Percentiles rank a stretch among this genome's conserved stretches.
Conservation (phyloP, 257 asterid genomes). For the Ilex asprella region DNA sequence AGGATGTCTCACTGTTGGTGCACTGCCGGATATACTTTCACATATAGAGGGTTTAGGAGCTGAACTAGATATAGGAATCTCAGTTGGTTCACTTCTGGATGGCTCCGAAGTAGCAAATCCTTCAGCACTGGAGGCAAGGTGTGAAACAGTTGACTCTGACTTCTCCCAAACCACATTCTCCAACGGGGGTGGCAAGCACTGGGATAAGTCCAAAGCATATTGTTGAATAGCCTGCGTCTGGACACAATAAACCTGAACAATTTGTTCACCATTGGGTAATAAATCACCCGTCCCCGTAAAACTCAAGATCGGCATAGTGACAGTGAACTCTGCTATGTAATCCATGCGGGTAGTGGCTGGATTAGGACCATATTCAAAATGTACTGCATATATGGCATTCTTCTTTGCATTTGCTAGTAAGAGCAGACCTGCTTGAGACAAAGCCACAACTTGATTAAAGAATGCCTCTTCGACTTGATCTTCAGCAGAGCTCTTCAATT, state of each 20-base stretch:
- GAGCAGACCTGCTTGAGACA: constrained; percentile 73
- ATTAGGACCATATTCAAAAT: constrained; percentile 77
- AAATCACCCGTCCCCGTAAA: constrained; percentile 85
- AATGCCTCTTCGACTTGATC: constrained; percentile 63
- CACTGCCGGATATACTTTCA: constrained; percentile 44
- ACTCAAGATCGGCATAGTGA: constrained; percentile 95
- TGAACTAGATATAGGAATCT: constrained; percentile 45
- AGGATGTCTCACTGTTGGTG: constrained; percentile 35
- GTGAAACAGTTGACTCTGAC: constrained; percentile 49
- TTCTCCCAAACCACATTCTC: constrained; percentile 52
- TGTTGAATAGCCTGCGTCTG: constrained; percentile 99
- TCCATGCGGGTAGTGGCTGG: constrained; percentile 84
- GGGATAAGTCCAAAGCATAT: constrained; percentile 86
- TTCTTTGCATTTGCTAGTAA: constrained; percentile 91
- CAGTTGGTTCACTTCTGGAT: constrained; percentile 40
- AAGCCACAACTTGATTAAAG: constrained; percentile 93
- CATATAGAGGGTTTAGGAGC: constrained; percentile 41
- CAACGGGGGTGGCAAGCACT: constrained; percentile 78
- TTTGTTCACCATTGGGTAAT: constrained; percentile 80
- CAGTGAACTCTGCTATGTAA: constrained; percentile 86
- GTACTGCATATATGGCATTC: constrained; percentile 95
- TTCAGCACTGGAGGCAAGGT: constrained; percentile 41
- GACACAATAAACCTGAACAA: constrained; percentile 90
- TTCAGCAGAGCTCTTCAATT: constrained; percentile 65
- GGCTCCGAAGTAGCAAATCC: constrained; percentile 40